Evolutionary conservation across 2,329 filamentous ascomycete genomes (phyloP).

Genomic region (Coniella vitis): DNA sequence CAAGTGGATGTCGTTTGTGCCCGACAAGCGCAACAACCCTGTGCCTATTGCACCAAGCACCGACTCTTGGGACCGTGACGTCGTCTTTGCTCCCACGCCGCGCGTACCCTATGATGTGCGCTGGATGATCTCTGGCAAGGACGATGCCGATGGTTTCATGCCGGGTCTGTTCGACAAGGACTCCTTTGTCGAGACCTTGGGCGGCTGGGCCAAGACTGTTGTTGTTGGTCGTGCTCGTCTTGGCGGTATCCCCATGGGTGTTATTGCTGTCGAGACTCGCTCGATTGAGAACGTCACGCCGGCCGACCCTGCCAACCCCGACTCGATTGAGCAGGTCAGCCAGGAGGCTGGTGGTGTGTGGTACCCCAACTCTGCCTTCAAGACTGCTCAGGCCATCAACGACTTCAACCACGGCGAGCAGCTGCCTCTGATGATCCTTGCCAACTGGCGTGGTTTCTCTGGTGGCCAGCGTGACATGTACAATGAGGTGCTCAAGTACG

Average conservation of each 20-base stretch:
- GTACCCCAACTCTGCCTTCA: constrained; percentile 99
- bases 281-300: constrained; percentile 95
- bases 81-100: constrained; percentile 73
- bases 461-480: constrained; percentile 99
- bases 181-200: constrained; percentile 94
- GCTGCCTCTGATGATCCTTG: constrained; percentile 95
- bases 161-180: constrained; percentile 92
- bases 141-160: constrained; percentile 79
- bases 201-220: constrained; percentile 94
- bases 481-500: constrained; percentile 99
- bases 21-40: constrained; percentile 87
- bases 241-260: constrained; percentile 95
- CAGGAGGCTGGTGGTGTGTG: constrained; percentile 98
- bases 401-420: constrained; percentile 99
- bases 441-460: constrained; percentile 99
- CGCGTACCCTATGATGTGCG: constrained; percentile 89
- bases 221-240: constrained; percentile 94
- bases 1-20: constrained; percentile 95
- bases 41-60: constrained; percentile 83
- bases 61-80: constrained; percentile 89
- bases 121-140: constrained; percentile 84
- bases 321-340: constrained; percentile 91
- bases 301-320: constrained; percentile 94
- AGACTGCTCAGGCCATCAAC: constrained; percentile 96
- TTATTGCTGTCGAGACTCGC: constrained; percentile 93